phyloP scores from a whole-genome alignment of 1,284 basidiomycete genomes.

The Baeospora myosura region DNA sequence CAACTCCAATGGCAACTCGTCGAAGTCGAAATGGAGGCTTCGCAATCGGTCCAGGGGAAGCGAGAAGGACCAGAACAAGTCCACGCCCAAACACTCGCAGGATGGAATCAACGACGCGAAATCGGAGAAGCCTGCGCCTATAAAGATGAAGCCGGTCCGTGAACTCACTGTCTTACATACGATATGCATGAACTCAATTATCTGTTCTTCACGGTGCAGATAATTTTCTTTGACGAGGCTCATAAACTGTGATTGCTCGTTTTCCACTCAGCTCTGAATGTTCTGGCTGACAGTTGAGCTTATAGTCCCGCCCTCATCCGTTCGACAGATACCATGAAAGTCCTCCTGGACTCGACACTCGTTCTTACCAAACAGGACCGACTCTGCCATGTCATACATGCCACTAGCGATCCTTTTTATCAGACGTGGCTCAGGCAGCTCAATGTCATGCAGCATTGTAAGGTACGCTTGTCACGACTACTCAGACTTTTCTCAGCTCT shows the following conservation, averaged over 20 bases:
- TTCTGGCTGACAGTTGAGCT: constrained; percentile 8
- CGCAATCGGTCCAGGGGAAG: constrained; percentile 22
- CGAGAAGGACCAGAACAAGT: constrained; percentile 23
- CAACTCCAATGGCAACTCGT: constrained; percentile 15
- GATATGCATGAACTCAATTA: constrained; percentile 5
- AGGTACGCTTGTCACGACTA: constrained; percentile 33
- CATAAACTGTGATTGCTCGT: constrained; percentile 57
- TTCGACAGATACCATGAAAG: constrained; percentile 73
- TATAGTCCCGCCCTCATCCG: constrained; percentile 63
- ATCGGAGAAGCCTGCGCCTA: constrained; percentile 20
- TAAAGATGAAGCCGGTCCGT: constrained; percentile 63
- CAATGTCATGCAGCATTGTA: constrained; percentile 75
- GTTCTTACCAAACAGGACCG: constrained; percentile 81
- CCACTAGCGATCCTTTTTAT: constrained; percentile 79
- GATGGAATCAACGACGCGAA: no score
- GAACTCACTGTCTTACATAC: not conserved
- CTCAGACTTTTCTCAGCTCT: not conserved
- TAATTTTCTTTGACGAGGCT: constrained; percentile 78
- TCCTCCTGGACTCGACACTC: constrained; percentile 73
- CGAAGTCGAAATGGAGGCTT: constrained; percentile 18
- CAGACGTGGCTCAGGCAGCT: constrained; percentile 73
- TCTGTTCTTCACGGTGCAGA: no score
- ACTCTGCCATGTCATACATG: constrained; percentile 75
- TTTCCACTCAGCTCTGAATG: not conserved
- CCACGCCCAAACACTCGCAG: constrained; percentile 20